Evolutionary conservation across 192 early-diverging fungal species (phyloP).

Genomic region (Podila horticola): DNA sequence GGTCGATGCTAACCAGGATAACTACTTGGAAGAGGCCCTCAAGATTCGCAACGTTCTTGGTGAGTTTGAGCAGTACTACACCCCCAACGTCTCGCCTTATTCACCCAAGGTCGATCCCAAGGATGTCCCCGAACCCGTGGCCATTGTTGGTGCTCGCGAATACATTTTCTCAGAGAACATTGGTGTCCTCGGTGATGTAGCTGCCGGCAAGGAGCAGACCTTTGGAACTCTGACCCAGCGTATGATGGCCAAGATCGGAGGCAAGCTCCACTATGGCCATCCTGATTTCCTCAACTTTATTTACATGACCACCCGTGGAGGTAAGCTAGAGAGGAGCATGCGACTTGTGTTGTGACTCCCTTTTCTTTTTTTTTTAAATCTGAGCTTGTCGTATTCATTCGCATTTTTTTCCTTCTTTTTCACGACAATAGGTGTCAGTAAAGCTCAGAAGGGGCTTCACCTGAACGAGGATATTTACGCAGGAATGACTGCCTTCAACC

Average conservation of each 20-base stretch:
- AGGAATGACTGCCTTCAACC: constrained; percentile 83
- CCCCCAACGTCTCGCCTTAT: constrained; percentile 70
- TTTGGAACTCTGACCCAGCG: constrained; percentile 87
- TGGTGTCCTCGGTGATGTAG: constrained; percentile 82
- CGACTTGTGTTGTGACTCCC: not conserved
- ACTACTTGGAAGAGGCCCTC: constrained; percentile 86
- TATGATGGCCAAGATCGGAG: constrained; percentile 82
- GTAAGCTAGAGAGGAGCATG: not conserved
- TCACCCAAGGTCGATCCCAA: constrained; percentile 60
- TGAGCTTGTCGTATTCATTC: not conserved
- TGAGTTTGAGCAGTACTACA: constrained; percentile 80
- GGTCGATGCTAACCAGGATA: constrained; percentile 89
- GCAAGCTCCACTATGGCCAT: constrained; percentile 85
- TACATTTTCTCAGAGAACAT: constrained; percentile 85
- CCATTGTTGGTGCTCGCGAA: constrained; percentile 85
- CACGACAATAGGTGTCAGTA: constrained; percentile 63
- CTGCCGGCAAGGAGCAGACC: constrained; percentile 84
- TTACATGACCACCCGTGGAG: constrained; percentile 85
- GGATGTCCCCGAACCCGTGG: constrained; percentile 62
- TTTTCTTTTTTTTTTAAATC: not conserved
- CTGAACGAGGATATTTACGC: constrained; percentile 91
- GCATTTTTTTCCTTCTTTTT: not conserved
- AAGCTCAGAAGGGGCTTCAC: constrained; percentile 87
- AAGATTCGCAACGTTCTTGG: constrained; percentile 84
- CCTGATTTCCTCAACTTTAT: constrained; percentile 87